Percentiles rank a stretch among this genome's conserved stretches.
Evolutionary conservation across 495 filamentous ascomycete genomes (phyloP).

Genomic region (Aspergillus conjunctus): DNA sequence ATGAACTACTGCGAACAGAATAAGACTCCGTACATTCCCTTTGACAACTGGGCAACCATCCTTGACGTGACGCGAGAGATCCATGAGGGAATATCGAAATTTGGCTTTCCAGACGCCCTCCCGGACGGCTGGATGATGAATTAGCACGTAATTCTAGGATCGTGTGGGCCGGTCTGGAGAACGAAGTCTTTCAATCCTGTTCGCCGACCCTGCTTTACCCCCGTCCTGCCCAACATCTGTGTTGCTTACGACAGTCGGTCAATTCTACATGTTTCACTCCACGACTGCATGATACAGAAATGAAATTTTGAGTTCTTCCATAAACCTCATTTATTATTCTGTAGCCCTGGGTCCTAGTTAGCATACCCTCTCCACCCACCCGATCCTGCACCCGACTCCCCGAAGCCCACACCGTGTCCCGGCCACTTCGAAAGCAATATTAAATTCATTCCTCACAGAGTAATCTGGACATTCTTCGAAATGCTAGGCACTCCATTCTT

Average conservation of each 20-base stretch:
- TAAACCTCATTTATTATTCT: neutral
- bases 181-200: neutral
- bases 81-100: conserved; percentile 20
- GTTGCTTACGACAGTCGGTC: too few relatives aligned
- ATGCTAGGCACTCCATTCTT: conserved; percentile 51
- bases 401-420: neutral
- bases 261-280: neutral
- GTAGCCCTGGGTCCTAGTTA: neutral
- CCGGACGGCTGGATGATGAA: neutral
- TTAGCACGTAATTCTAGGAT: neutral
- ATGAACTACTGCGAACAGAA: conserved; percentile 70
- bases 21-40: conserved; percentile 70
- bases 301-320: neutral
- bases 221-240: too few relatives aligned
- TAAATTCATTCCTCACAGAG: neutral
- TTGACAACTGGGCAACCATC: conserved; percentile 70
- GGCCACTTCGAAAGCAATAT: neutral
- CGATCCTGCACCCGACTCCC: neutral
- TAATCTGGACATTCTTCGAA: conserved; percentile 27
- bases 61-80: conserved; percentile 66
- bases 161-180: neutral
- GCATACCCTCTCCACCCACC: neutral
- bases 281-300: neutral
- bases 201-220: too few relatives aligned
- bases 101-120: neutral